Conservation (phyloP, 805 yeast genomes). For the Starmerella apis region DNA sequence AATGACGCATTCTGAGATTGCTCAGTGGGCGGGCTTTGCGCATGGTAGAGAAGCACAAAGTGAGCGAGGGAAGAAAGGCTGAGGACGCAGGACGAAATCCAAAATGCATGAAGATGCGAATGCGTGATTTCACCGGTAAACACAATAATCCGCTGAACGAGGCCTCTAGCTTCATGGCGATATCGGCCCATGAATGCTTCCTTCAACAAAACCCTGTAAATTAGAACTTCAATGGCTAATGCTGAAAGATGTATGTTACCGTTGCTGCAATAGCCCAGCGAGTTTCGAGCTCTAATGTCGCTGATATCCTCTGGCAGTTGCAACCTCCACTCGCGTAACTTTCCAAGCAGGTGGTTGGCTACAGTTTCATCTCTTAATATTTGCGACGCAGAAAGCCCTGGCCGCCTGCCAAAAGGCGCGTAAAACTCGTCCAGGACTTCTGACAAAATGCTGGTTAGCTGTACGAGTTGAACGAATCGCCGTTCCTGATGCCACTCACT, state of each 20-base stretch:
- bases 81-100: conserved; percentile 30
- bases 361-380: conserved; percentile 8
- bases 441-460: conserved; percentile 28
- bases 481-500: conserved; percentile 26
- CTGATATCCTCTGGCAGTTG: conserved; percentile 26
- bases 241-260: conserved; percentile 29
- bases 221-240: conserved; percentile 28
- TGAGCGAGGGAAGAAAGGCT: conserved; percentile 30
- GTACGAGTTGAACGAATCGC: conserved; percentile 27
- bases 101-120: conserved; percentile 31
- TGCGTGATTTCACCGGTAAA: conserved; percentile 31
- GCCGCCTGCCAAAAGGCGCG: conserved; percentile 13
- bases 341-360: conserved; percentile 21
- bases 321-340: conserved; percentile 26
- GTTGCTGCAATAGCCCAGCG: conserved; percentile 28
- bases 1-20: conserved; percentile 25
- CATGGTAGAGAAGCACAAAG: conserved; percentile 30
- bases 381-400: conserved; percentile 15
- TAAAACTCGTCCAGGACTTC: conserved; percentile 26
- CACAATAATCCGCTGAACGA: conserved; percentile 27
- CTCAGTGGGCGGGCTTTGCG: conserved; percentile 29
- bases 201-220: conserved; percentile 26
- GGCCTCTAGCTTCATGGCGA: conserved; percentile 27
- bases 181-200: conserved; percentile 24
- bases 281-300: conserved; percentile 25